phyloP scores from a whole-genome alignment of 768 basidiomycete genomes.

The Mycena filopes region DNA sequence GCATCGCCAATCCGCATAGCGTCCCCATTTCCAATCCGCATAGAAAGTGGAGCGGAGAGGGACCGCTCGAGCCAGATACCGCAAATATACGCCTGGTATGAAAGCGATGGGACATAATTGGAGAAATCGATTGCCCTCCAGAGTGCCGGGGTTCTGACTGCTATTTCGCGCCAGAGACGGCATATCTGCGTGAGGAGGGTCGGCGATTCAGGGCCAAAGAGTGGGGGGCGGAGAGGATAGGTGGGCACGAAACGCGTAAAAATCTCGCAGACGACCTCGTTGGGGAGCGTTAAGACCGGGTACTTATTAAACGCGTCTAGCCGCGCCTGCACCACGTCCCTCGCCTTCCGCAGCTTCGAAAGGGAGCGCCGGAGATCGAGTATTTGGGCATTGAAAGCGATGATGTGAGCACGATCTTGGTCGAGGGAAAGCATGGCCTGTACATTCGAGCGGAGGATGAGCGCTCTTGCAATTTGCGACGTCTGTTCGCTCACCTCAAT shows the following conservation, averaged over 20 bases:
- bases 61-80: background rate
- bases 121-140: background rate
- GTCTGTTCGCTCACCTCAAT: too few species aligned
- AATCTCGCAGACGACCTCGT: background rate
- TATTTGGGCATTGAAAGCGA: too few species aligned
- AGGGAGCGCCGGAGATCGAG: too few species aligned
- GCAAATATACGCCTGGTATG: background rate
- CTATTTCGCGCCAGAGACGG: background rate
- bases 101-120: too few species aligned
- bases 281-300: background rate
- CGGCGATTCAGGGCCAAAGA: background rate
- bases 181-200: background rate
- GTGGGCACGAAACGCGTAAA: background rate
- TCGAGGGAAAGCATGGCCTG: too few species aligned
- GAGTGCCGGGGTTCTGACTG: background rate
- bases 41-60: background rate
- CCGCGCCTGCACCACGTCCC: too few species aligned
- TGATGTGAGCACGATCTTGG: too few species aligned
- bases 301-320: too few species aligned
- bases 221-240: background rate
- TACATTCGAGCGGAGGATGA: too few species aligned
- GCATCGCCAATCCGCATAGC: background rate
- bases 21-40: too few species aligned
- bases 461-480: too few species aligned
- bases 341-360: too few species aligned